Conservation (phyloP, 2,329 filamentous ascomycete genomes). For the Tolypocladium inflatum region DNA sequence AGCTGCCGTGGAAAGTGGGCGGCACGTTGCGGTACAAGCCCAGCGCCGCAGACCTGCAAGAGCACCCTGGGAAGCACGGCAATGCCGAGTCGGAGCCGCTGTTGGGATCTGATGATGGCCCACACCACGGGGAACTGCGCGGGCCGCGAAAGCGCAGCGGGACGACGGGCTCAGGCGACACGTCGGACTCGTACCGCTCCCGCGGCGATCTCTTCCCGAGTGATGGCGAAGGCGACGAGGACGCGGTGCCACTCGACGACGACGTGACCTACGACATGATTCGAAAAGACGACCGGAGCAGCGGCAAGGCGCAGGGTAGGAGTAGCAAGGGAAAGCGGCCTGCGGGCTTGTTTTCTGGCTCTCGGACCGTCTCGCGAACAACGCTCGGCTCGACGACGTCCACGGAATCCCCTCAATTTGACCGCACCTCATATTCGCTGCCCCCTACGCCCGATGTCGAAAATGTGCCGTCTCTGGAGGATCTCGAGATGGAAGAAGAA, state of each 20-base stretch:
- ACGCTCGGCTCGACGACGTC: constrained; percentile 39
- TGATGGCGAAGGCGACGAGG: constrained; percentile 76
- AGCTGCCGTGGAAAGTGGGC: constrained; percentile 77
- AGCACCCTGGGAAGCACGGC: constrained; percentile 57
- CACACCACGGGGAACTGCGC: constrained; percentile 17
- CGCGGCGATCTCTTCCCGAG: constrained; percentile 86
- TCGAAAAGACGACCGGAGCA: constrained; percentile 65
- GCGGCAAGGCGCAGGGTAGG: constrained; percentile 42
- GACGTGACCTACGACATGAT: constrained; percentile 82
- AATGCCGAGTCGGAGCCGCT: constrained; percentile 60
- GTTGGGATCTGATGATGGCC: constrained; percentile 32
- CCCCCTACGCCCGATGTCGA: constrained; percentile 26
- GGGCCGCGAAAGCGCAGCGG: constrained; percentile 54
- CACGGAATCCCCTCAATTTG: constrained; percentile 17
- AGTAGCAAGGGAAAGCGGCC: constrained; percentile 52
- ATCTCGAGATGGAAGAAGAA: constrained; percentile 45
- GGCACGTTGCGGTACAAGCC: constrained; percentile 80
- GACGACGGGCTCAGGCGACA: constrained; percentile 71
- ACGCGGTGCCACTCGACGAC: constrained; percentile 86
- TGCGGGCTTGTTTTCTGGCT: constrained; percentile 22
- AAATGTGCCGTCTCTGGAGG: constrained; percentile 35
- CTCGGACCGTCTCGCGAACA: constrained; percentile 49
- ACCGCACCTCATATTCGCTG: constrained; percentile 16
- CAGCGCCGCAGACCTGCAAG: constrained; percentile 81
- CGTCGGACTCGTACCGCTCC: constrained; percentile 77